Percentiles rank a stretch among this genome's conserved stretches.
These are phyloP conservation scores for Jaenimonas drosophilae DNA, from an alignment of 208 protist species.

Conservation along the genomic window DNA sequence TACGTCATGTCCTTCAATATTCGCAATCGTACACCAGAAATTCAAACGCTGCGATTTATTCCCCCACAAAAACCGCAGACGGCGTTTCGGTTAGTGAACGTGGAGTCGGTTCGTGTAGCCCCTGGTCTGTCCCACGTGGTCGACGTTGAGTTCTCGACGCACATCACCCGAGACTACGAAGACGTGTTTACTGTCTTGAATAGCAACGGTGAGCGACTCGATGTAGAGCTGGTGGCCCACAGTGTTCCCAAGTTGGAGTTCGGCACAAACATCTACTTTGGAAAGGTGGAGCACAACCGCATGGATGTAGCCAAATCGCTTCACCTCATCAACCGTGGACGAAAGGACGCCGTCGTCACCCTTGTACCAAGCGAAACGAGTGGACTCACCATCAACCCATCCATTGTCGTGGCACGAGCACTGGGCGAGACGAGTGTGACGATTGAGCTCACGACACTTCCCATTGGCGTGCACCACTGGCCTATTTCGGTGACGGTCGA, in stretches of 20 bases:
- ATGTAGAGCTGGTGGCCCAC: constrained; percentile 55
- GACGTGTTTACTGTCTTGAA: constrained; percentile 70
- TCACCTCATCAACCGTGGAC: constrained; percentile 59
- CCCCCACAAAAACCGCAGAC: constrained; percentile 29
- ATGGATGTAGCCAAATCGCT: constrained; percentile 23
- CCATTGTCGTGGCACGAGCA: constrained; percentile 16
- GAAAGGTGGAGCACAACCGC: constrained; percentile 46
- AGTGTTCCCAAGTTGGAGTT: constrained; percentile 61
- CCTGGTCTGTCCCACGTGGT: constrained; percentile 61
- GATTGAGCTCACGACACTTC: constrained; percentile 39
- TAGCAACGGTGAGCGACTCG: constrained; percentile 38
- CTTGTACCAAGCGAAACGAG: constrained; percentile 4
- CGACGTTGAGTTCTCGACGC: constrained; percentile 81
- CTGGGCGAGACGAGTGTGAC: constrained; percentile 29
- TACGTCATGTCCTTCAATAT: constrained; percentile 83
- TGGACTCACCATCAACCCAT: constrained; percentile 10
- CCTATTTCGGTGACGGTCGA: constrained; percentile 33
- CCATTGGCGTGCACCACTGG: constrained; percentile 30
- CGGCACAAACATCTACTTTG: constrained; percentile 42
- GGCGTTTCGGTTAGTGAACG: constrained; percentile 62
- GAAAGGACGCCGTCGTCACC: constrained; percentile 34
- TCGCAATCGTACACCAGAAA: constrained; percentile 43
- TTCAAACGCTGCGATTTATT: constrained; percentile 69
- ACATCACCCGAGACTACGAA: constrained; percentile 48
- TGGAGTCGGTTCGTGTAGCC: constrained; percentile 50